phyloP scores from a whole-genome alignment of 108 stramenopile genomes.

The Fragilaria crotonensis region DNA sequence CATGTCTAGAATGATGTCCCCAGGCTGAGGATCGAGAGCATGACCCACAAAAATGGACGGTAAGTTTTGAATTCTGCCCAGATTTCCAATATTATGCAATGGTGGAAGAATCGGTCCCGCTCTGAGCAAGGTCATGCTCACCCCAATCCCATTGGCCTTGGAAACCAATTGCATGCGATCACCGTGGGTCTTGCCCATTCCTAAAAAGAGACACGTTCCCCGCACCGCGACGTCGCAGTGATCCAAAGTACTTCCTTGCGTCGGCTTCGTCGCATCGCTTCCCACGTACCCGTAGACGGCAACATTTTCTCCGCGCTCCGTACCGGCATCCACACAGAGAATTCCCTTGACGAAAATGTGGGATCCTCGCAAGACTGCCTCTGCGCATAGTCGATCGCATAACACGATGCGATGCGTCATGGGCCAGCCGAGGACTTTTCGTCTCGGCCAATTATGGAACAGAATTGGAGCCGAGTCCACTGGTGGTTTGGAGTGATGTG shows the following conservation, averaged over 20 bases:
- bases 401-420: constrained; percentile 43
- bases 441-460: constrained; percentile 20
- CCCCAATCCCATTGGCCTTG: constrained; percentile 31
- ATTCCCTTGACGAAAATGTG: constrained; percentile 68
- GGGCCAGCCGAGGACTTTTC: constrained; percentile 51
- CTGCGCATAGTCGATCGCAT: constrained; percentile 67
- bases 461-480: neutral
- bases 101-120: constrained; percentile 55
- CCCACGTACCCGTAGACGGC: constrained; percentile 52
- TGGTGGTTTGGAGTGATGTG: neutral
- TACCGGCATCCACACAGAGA: constrained; percentile 47
- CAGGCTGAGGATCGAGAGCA: constrained; percentile 72
- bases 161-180: constrained; percentile 38
- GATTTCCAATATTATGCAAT: constrained; percentile 34
- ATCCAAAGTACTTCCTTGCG: constrained; percentile 8
- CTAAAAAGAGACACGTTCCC: constrained; percentile 59
- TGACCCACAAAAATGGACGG: constrained; percentile 65
- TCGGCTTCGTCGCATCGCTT: neutral
- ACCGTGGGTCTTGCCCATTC: constrained; percentile 41
- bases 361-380: constrained; percentile 70
- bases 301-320: constrained; percentile 38
- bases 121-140: constrained; percentile 37
- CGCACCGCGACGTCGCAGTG: constrained; percentile 40
- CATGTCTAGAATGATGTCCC: constrained; percentile 85
- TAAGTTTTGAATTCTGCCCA: constrained; percentile 58